Base-by-base conservation (phyloP, 176 grass and related monocot species). In the Alloteropsis semialata region DNA sequence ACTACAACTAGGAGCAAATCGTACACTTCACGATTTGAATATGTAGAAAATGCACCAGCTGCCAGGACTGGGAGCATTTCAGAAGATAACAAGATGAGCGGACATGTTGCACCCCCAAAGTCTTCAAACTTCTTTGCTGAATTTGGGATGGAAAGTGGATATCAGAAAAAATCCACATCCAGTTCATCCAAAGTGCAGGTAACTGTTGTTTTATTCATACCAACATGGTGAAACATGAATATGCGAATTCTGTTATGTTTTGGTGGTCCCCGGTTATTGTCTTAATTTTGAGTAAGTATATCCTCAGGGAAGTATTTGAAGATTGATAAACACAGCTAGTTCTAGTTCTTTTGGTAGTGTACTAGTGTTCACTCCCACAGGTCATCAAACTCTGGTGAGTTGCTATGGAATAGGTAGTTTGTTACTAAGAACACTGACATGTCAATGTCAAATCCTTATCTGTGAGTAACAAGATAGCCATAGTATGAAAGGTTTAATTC, bases 51-150 rank as follows among this genome's bases (percentile, higher is more conserved):
- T 82, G 64, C 30, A 67, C 77, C 82, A 67, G 82, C 77, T 38
- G 25, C 32, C 77, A 87, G 90, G 82, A 80, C 36, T 74, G 92
- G 92, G 84, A 84, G 44, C 58, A 81, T 29, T 71, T 87, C 81
- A 22, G 86, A 81, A 74, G 90, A 84, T 55, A 77, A 51, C 62
- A 82, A 90, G 62, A 54, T 88, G 53, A 81, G 89, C 16, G 87
- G 89, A 76, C 97, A 99, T 82, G 93, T 99, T 84, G 85, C 91
- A 22, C 85, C 97, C 21, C 97, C 97, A 66, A 99, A 92, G 63
- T 95, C 91, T 41, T 92, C 91, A 19, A 94, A 90, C 86, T 96
- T 99, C 78, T 99, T 99, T 82, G 91, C 87, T 25, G 93, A 99
- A 55, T 99, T 90, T 87, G 97, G 91, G 54, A 99, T 92, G 93